Evolutionary conservation across 1,284 basidiomycete genomes (phyloP).

Genomic region (Pseudozyma tsukubaensis): DNA sequence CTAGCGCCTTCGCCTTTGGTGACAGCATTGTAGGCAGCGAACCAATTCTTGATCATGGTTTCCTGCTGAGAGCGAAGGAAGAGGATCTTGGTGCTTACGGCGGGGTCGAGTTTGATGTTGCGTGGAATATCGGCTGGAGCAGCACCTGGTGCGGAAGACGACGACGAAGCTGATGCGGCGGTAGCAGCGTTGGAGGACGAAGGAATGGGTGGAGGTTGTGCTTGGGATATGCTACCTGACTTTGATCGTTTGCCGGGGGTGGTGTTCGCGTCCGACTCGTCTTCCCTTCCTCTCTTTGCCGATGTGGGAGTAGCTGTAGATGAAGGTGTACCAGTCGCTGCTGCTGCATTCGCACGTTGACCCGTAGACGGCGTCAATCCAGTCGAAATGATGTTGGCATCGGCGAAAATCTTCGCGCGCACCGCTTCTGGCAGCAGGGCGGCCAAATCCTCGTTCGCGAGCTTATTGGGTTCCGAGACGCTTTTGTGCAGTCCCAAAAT

Average conservation of each 20-base stretch:
- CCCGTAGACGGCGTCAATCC: conserved; percentile 20
- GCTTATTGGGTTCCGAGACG: conserved; percentile 37
- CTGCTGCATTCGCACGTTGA: not conserved
- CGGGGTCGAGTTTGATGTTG: conserved; percentile 44
- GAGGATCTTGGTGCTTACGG: conserved; percentile 45
- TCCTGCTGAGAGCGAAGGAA: conserved; percentile 59
- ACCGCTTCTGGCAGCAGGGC: conserved; percentile 26
- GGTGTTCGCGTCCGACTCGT: conserved; percentile 8
- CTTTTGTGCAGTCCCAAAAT: conserved; percentile 41
- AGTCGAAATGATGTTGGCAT: conserved; percentile 40
- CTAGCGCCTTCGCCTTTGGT: conserved; percentile 18
- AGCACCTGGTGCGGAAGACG: conserved; percentile 3
- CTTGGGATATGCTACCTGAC: conserved; percentile 35
- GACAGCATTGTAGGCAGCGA: conserved; percentile 30
- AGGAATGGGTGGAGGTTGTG: conserved; percentile 4
- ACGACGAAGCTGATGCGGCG: not conserved
- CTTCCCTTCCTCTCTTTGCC: conserved; percentile 34
- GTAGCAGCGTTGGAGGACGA: not conserved
- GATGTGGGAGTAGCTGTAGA: conserved; percentile 1
- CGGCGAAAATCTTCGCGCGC: conserved; percentile 24
- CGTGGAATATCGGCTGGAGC: conserved; percentile 13
- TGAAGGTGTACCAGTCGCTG: not conserved
- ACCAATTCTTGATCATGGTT: conserved; percentile 59
- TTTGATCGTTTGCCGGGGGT: conserved; percentile 45
- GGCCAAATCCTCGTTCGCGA: conserved; percentile 37